Evolutionary conservation across 805 yeast genomes (phyloP).

Genomic region (Metschnikowia noctiluminum): DNA sequence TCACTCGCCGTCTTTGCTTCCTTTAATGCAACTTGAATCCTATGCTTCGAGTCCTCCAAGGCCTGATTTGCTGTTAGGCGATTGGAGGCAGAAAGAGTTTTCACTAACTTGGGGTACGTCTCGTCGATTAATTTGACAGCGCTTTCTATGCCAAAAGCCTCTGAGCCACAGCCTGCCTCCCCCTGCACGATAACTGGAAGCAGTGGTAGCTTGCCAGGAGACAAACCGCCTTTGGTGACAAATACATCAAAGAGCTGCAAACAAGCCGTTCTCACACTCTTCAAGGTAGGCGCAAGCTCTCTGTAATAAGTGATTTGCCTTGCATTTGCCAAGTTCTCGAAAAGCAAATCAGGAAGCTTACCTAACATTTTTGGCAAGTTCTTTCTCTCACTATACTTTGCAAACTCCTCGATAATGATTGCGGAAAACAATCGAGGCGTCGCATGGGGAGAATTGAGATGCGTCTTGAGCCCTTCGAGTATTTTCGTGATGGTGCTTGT

Average conservation of each 20-base stretch:
- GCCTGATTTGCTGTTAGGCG: constrained; percentile 70
- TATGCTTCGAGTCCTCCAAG: constrained; percentile 71
- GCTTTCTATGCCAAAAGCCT: constrained; percentile 76
- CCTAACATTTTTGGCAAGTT: constrained; percentile 17
- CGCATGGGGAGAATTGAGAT: constrained; percentile 61
- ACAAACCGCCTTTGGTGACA: constrained; percentile 69
- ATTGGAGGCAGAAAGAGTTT: constrained; percentile 60
- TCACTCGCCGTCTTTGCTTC: constrained; percentile 57
- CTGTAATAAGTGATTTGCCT: constrained; percentile 56
- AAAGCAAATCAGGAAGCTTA: constrained; percentile 25
- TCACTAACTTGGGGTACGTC: constrained; percentile 62
- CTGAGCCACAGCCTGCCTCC: constrained; percentile 89
- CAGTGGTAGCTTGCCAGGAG: constrained; percentile 70
- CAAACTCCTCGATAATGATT: constrained; percentile 68
- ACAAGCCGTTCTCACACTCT: constrained; percentile 84
- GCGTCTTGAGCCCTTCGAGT: constrained; percentile 35
- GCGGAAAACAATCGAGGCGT: constrained; percentile 77
- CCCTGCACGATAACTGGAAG: constrained; percentile 91
- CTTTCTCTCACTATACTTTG: constrained; percentile 29
- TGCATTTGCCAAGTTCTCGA: constrained; percentile 40
- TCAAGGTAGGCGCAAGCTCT: constrained; percentile 82
- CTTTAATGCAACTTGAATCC: constrained; percentile 61
- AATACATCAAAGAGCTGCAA: constrained; percentile 77
- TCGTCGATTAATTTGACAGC: constrained; percentile 69
- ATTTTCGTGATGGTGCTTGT: constrained; percentile 37